These are phyloP conservation scores for Malbranchea cinnamomea DNA, from an alignment of 2,329 filamentous ascomycete species.

Conservation along the genomic window DNA sequence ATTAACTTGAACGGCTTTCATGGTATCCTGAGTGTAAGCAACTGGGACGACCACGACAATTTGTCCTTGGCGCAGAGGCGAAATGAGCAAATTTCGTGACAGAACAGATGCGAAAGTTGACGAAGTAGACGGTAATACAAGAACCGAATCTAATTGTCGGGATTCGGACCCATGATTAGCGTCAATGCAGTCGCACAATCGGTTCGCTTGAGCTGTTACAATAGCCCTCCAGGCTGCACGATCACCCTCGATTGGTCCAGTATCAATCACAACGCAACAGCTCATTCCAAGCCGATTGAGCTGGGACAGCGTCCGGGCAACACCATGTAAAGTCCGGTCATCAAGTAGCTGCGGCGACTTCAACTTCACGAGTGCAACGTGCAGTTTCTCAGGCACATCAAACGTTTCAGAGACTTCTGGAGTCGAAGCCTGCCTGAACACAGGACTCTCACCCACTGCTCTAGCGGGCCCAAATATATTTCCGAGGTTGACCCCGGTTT, in stretches of 20 bases:
- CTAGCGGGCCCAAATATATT: slow-evolving; percentile 43
- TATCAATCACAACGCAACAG: slow-evolving; percentile 69
- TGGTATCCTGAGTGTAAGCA: slow-evolving; percentile 40
- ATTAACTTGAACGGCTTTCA: slow-evolving; percentile 33
- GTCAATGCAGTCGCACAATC: slow-evolving; percentile 62
- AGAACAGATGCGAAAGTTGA: slow-evolving; percentile 22
- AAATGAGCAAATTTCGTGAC: slow-evolving; percentile 42
- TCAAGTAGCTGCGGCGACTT: slow-evolving; percentile 57
- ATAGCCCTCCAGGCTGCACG: slow-evolving; percentile 28
- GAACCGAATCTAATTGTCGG: slow-evolving; percentile 47
- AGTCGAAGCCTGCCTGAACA: slow-evolving; percentile 41
- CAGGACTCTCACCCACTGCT: slow-evolving; percentile 43
- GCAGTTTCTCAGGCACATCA: slow-evolving; percentile 36
- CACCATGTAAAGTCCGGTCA: slow-evolving; percentile 53
- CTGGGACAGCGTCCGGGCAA: slow-evolving; percentile 72
- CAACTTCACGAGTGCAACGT: slow-evolving; percentile 78
- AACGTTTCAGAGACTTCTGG: slow-evolving; percentile 21
- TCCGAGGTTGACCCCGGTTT: slow-evolving; percentile 44
- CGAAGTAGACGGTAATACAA: slow-evolving; percentile 24
- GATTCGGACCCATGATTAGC: slow-evolving; percentile 52
- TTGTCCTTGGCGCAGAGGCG: slow-evolving; percentile 50
- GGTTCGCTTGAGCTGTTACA: slow-evolving; percentile 50
- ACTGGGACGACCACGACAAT: slow-evolving; percentile 56
- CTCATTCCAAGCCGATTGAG: slow-evolving; percentile 67
- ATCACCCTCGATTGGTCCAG: slow-evolving; percentile 25